Base-by-base conservation (phyloP, 768 basidiomycete genomes). In the Pleurotus giganteus region DNA sequence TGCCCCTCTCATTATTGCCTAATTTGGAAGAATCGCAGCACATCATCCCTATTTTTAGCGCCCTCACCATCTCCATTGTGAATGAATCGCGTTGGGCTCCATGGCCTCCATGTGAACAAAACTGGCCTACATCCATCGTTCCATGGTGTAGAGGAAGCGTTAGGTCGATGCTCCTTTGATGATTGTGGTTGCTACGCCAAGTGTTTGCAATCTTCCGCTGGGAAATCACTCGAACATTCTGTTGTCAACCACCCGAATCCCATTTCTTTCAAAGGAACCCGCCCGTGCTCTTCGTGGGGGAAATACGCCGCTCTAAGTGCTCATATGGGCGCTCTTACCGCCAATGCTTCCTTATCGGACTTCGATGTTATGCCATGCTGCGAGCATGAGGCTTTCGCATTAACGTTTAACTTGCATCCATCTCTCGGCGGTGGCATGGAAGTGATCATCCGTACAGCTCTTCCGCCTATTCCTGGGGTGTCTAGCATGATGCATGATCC, bases 31-130 rank as follows among this genome's bases (percentile, higher is more conserved):
- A 41, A 41, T 7, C 39, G 19, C 39, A 41, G 19, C 19, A 17
- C 39, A 41, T 17, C 39, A 11, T 41, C 19, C 39, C 39, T 41
- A 41, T 41, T 41, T 41, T 41, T 7, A 17, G 39, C 9, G 19
- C n/a, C 44, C 26, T 45, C 44, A 17, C 23, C 27, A 45, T 45
- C 44, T 45, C 44, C 44, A 45, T 45, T 45, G 44, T 45, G 44
- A 5, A 13, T 26, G 15, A 34, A 34, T 26, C 21, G 44, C 26
- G 9, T 45, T 19, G 6, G 11, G 19, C 19, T 8, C 9, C 4
- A 21, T 15, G 41, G 34, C 9, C 3, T 36, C 34, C 34, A 8
- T 9, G 9, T 9, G 19, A 43, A 43, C 19, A 43, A 23, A 13
- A 43, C 19, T 15, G 8, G 13, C 41, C 13, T 21, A 15, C 19